Percentiles rank a stretch among this genome's conserved stretches.
Conservation (phyloP, 2,329 filamentous ascomycete species). For the Stachybotrys echinatus region DNA sequence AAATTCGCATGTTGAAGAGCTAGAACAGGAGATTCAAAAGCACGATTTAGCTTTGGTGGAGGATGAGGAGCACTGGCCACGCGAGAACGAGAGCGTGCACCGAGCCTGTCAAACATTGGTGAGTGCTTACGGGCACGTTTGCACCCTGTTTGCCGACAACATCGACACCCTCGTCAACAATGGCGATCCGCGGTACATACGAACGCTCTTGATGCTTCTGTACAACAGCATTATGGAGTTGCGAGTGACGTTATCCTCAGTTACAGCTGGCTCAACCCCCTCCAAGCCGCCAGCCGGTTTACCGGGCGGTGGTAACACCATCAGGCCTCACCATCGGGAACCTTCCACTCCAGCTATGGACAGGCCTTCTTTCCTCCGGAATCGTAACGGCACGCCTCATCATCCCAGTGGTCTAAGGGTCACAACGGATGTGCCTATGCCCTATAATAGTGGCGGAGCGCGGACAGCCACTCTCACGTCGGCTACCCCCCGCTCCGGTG, state of each 20-base stretch:
- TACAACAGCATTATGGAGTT: conserved; percentile 66
- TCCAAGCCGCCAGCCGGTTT: conserved; percentile 10
- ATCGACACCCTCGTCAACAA: conserved; percentile 61
- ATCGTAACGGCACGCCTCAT: conserved; percentile 34
- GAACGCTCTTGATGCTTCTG: conserved; percentile 56
- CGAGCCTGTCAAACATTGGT: conserved; percentile 59
- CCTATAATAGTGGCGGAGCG: conserved; percentile 41
- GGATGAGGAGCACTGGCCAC: conserved; percentile 40
- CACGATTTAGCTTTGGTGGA: conserved; percentile 46
- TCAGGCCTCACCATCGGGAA: conserved; percentile 46
- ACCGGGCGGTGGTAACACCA: conserved; percentile 36
- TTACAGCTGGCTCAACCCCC: conserved; percentile 18
- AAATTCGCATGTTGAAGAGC: conserved; percentile 59
- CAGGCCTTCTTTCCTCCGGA: conserved; percentile 28
- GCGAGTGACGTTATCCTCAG: conserved; percentile 44
- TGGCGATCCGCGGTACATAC: conserved; percentile 61
- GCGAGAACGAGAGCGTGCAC: conserved; percentile 59
- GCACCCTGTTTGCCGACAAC: conserved; percentile 54
- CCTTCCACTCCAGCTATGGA: conserved; percentile 50
- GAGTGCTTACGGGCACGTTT: conserved; percentile 61
- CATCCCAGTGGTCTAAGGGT: conserved; percentile 50
- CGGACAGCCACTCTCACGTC: conserved; percentile 49
- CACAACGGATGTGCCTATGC: conserved; percentile 45
- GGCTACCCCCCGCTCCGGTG: conserved; percentile 75
- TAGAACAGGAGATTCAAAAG: conserved; percentile 60